Base-by-base conservation (phyloP, 805 yeast species). In the Groenewaldozyma tartarivorans region DNA sequence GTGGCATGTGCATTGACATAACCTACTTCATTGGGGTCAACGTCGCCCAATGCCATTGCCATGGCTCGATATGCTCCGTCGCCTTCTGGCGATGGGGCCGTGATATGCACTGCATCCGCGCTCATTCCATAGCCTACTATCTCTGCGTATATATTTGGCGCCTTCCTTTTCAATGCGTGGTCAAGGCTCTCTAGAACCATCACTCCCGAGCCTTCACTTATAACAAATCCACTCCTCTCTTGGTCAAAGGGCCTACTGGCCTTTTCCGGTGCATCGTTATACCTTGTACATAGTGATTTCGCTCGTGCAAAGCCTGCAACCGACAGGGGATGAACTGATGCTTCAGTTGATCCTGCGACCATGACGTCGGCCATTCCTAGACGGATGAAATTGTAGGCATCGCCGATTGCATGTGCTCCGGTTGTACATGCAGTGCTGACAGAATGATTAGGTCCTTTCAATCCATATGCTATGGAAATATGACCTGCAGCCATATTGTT, bases 1-100 rank as follows among this genome's bases (percentile, higher is more conserved):
- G 99, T 92, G 0, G 99, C 98, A 60, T 92, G 99, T 1, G 98
- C 96, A 61, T 94, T 92, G 36, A 92, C 69, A 54, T 87, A 92
- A 35, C 73, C 86, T 16, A 90, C 67, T 1, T 73, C 66, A 3
- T 53, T 35, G 0, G 77, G 69, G 1, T 57, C 55, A 1, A 79
- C 43, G 0, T 67, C 67, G 1, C 79, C 78, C 15, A 67, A 62
- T 0, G 97, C 95, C 71, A 74, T 72, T 36, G 68, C 61, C 94
- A 92, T 92, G 2, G 96, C 79, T 46, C 82, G 65, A 45, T 57
- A 67, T 0, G 96, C 97, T 9, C 97, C 98, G 24, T 72, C 69
- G 1, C 97, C 97, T 43, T 75, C 72, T 20, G 74, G 78, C 2
- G 73, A 69, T 0, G 99, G 98, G 0, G 96, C 86, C 0, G 98